These are phyloP conservation scores for Pedinophyceae sp. DNA, from an alignment of 139 green algal species.

Conservation along the genomic window DNA sequence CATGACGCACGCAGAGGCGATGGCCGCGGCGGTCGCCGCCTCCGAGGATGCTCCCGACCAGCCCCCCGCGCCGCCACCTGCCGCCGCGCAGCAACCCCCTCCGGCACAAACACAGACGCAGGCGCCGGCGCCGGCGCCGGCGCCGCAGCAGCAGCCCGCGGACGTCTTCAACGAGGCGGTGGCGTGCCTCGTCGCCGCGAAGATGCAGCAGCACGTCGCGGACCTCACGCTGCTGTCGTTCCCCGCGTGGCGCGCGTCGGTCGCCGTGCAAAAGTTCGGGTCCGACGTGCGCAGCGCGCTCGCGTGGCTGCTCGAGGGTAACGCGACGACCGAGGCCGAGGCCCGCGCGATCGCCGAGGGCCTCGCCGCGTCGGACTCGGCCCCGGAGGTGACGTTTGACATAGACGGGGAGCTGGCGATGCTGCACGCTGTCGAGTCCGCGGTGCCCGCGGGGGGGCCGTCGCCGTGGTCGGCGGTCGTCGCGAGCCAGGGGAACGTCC, in stretches of 20 bases:
- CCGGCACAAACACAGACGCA: too few species aligned
- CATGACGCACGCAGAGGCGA: not conserved
- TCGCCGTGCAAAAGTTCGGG: slow-evolving; percentile 34
- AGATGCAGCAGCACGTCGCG: slow-evolving; percentile 7
- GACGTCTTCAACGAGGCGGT: slow-evolving; percentile 10
- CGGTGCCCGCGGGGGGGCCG: too few species aligned
- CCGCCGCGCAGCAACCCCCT: too few species aligned
- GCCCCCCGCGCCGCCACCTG: not conserved
- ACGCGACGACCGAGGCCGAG: too few species aligned
- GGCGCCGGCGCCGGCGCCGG: not conserved
- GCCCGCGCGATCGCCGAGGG: too few species aligned
- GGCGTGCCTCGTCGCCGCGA: slow-evolving; percentile 10
- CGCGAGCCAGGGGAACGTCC: too few species aligned
- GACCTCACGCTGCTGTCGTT: slow-evolving; percentile 38
- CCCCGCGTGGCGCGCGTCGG: slow-evolving; percentile 15
- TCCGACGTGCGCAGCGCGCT: slow-evolving; percentile 32
- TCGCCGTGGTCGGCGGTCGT: too few species aligned
- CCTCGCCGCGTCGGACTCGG: too few species aligned
- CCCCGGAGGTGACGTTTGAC: too few species aligned
- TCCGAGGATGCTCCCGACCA: not conserved
- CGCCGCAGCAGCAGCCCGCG: not conserved
- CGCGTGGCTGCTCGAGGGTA: slow-evolving; percentile 33
- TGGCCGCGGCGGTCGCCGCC: not conserved
- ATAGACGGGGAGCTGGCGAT: too few species aligned
- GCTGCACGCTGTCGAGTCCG: too few species aligned